phyloP scores from a whole-genome alignment of 2,329 filamentous ascomycete species.

The Ceratocystis lukuohia region DNA sequence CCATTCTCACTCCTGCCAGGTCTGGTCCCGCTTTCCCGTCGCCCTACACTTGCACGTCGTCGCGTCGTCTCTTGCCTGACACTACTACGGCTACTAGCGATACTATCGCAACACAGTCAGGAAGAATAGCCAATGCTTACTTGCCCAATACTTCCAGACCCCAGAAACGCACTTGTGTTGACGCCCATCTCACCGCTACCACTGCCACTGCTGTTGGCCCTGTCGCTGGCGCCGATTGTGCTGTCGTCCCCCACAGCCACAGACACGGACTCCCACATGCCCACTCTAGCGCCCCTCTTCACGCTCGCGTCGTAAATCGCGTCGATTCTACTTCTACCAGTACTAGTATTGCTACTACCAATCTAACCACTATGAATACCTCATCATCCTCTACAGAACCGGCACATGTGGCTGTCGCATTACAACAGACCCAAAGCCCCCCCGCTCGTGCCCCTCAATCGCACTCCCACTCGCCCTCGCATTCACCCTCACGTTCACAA shows the following conservation, averaged over 20 bases:
- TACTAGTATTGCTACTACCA: too few relatives aligned
- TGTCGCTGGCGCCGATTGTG: background rate
- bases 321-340: constrained; percentile 4
- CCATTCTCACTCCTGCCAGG: background rate
- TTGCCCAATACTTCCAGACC: background rate
- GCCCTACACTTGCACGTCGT: constrained; percentile 11
- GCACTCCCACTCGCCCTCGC: background rate
- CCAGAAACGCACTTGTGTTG: background rate
- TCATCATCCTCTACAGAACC: background rate
- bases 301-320: constrained; percentile 7
- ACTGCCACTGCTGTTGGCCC: too few relatives aligned
- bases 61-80: constrained; percentile 9
- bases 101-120: background rate
- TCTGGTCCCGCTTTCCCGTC: background rate
- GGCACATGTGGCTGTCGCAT: constrained; percentile 7
- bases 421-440: background rate
- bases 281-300: background rate
- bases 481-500: background rate
- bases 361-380: background rate
- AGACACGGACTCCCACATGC: background rate
- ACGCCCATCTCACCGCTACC: background rate
- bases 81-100: background rate
- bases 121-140: background rate
- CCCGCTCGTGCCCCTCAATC: constrained; percentile 11
- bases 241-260: background rate